phyloP scores from a whole-genome alignment of 2,329 filamentous ascomycete genomes.

The Orbilia brochopaga region DNA sequence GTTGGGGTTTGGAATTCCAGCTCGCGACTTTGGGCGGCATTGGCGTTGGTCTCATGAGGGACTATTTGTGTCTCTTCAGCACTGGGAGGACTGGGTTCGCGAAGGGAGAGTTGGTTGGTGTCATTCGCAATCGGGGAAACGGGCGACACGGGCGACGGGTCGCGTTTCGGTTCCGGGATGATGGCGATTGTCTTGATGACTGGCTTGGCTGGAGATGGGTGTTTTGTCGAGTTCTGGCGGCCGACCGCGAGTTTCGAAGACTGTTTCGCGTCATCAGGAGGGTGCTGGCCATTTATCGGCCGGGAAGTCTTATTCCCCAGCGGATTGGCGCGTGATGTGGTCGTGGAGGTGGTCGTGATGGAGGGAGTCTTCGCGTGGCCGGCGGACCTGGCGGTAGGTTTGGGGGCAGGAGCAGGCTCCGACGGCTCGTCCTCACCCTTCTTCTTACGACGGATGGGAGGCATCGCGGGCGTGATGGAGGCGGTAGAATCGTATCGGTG shows the following conservation, averaged over 20 bases:
- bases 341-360: conserved; percentile 8
- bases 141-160: conserved; percentile 32
- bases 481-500: neutral
- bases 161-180: conserved; percentile 21
- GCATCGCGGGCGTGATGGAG: conserved; percentile 24
- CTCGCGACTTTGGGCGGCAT: conserved; percentile 3
- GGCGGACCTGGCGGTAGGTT: neutral
- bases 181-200: conserved; percentile 21
- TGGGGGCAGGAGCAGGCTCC: conserved; percentile 27
- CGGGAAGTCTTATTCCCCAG: conserved; percentile 41
- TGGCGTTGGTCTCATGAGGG: conserved; percentile 5
- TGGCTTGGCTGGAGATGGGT: conserved; percentile 23
- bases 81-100: conserved; percentile 36
- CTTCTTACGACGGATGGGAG: conserved; percentile 48
- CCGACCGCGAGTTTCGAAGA: conserved; percentile 11
- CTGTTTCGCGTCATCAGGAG: conserved; percentile 17
- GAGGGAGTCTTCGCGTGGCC: too few species aligned
- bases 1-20: conserved; percentile 32
- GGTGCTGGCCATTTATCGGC: conserved; percentile 34
- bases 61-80: conserved; percentile 17
- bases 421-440: conserved; percentile 42
- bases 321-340: conserved; percentile 34
- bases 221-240: conserved; percentile 16
- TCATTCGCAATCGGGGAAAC: conserved; percentile 46
- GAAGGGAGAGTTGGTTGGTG: conserved; percentile 39